These are phyloP conservation scores for Acrocalymma vagum DNA, from an alignment of 2,329 filamentous ascomycete genomes.

Conservation along the genomic window DNA sequence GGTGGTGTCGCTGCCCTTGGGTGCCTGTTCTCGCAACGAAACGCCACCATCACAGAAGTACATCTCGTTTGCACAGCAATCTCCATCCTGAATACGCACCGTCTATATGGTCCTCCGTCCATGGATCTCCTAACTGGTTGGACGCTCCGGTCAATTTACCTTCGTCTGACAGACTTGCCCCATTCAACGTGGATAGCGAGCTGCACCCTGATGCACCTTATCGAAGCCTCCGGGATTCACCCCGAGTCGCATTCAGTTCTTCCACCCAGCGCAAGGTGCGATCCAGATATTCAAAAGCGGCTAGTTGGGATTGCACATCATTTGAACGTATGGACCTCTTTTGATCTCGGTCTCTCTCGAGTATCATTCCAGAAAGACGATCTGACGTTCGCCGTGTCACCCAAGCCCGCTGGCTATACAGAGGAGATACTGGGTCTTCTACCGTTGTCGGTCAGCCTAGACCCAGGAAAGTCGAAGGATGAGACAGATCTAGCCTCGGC, in stretches of 20 bases:
- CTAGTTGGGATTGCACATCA: constrained; percentile 63
- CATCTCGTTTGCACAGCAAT: constrained; percentile 56
- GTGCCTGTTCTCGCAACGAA: constrained; percentile 58
- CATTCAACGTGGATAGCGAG: constrained; percentile 67
- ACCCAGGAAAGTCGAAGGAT: constrained; percentile 58
- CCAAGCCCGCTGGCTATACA: constrained; percentile 53
- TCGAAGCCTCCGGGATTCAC: constrained; percentile 63
- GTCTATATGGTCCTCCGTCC: constrained; percentile 46
- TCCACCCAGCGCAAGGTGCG: constrained; percentile 38
- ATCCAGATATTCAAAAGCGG: constrained; percentile 52
- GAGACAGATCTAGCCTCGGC: constrained; percentile 54
- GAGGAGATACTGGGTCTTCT: constrained; percentile 62
- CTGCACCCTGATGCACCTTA: constrained; percentile 65
- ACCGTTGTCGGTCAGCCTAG: constrained; percentile 62
- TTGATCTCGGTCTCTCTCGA: constrained; percentile 65
- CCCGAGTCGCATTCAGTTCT: constrained; percentile 45
- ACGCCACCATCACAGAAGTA: constrained; percentile 49
- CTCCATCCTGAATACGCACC: constrained; percentile 51
- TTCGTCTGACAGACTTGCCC: constrained; percentile 62
- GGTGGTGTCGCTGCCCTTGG: constrained; percentile 66
- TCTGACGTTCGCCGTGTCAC: constrained; percentile 51
- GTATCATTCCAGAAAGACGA: constrained; percentile 60
- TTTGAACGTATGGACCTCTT: constrained; percentile 67
- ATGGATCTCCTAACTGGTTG: constrained; percentile 58
- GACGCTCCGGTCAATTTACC: constrained; percentile 63